Conservation (phyloP, 768 basidiomycete species). For the Phylloporus sp. region DNA sequence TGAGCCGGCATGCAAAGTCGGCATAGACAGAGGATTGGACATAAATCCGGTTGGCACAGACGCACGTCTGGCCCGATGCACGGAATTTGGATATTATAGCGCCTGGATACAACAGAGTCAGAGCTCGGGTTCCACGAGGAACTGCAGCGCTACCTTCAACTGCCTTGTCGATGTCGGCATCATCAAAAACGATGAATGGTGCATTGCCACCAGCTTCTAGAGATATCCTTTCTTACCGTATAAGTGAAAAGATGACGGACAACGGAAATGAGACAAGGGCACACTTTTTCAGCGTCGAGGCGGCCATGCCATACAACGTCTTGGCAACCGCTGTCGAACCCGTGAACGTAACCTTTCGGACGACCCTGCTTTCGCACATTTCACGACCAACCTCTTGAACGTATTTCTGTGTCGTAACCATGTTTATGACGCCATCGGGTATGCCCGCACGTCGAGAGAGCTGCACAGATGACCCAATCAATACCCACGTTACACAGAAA, state of each 20-base stretch:
- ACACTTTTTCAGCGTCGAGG: conserved; percentile 80
- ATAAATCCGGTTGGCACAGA: conserved; percentile 89
- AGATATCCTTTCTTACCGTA: conserved; percentile 43
- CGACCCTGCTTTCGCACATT: conserved; percentile 82
- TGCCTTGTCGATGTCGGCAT: conserved; percentile 90
- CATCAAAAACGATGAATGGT: conserved; percentile 95
- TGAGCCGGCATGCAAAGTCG: conserved; percentile 84
- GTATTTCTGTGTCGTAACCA: conserved; percentile 85
- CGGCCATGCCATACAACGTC: conserved; percentile 64
- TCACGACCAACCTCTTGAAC: conserved; percentile 87
- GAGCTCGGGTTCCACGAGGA: neutral
- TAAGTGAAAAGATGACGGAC: neutral
- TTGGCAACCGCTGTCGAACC: conserved; percentile 84
- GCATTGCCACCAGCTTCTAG: conserved; percentile 93
- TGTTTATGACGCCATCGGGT: conserved; percentile 92
- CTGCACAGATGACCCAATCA: conserved; percentile 33
- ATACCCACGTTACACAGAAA: neutral
- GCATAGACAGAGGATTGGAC: conserved; percentile 91
- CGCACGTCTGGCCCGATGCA: conserved; percentile 75
- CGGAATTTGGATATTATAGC: conserved; percentile 81
- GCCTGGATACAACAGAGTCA: conserved; percentile 36
- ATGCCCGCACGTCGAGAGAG: conserved; percentile 86
- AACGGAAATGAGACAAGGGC: conserved; percentile 12
- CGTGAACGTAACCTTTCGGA: conserved; percentile 91
- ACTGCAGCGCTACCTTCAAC: conserved; percentile 57